These are phyloP conservation scores for Magnusiomyces magnusii DNA, from an alignment of 1,139 yeast genomes.

Conservation along the genomic window DNA sequence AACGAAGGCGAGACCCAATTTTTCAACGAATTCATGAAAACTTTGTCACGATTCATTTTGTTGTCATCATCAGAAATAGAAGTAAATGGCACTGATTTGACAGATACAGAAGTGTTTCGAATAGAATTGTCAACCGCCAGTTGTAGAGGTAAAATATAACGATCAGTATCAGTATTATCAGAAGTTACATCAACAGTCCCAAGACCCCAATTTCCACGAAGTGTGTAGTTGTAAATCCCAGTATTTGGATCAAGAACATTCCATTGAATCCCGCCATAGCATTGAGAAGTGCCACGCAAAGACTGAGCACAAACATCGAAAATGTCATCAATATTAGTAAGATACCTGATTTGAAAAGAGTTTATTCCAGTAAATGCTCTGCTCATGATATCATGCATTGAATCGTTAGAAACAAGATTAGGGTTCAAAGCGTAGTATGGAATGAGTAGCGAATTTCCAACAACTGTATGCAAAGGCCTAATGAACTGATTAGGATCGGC, in stretches of 20 bases:
- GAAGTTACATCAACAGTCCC: constrained; percentile 23
- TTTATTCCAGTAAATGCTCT: constrained; percentile 30
- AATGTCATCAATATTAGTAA: constrained; percentile 25
- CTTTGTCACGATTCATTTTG: constrained; percentile 21
- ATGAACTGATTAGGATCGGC: constrained; percentile 25
- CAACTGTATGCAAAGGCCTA: constrained; percentile 21
- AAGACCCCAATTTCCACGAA: constrained; percentile 33
- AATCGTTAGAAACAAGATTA: constrained; percentile 21
- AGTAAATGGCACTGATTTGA: constrained; percentile 31
- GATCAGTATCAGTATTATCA: constrained; percentile 27
- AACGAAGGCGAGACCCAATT: constrained; percentile 34
- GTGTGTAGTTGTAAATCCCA: constrained; percentile 31
- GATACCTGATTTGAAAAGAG: constrained; percentile 22
- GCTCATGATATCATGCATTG: constrained; percentile 27
- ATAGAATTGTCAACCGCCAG: constrained; percentile 36
- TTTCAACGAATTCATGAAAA: constrained; percentile 27
- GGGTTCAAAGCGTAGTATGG: constrained; percentile 27
- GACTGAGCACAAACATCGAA: constrained; percentile 29
- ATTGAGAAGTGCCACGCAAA: constrained; percentile 29
- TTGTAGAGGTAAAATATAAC: constrained; percentile 31
- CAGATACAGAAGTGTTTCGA: constrained; percentile 24
- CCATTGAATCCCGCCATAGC: constrained; percentile 35
- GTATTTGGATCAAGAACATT: constrained; percentile 20
- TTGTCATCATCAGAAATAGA: constrained; percentile 24
- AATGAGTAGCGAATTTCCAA: constrained; percentile 23